Percentiles rank a stretch among this genome's conserved stretches.
These are phyloP conservation scores for Diospyros kaki DNA, from an alignment of 148 eudicot species.

Conservation along the genomic window DNA sequence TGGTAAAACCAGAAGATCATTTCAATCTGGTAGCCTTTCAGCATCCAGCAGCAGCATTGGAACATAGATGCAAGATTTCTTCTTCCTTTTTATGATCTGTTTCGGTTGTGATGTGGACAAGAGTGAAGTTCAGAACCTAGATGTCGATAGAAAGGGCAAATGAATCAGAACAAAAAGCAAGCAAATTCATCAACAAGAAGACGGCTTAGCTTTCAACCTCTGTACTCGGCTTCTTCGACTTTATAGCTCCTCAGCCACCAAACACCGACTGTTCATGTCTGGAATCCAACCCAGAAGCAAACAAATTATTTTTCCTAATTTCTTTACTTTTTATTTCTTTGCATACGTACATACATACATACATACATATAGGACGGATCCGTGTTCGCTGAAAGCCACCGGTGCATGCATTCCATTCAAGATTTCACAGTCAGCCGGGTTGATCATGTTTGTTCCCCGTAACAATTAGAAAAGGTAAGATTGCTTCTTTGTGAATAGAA, in stretches of 20 bases:
- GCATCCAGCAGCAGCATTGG: too few relatives aligned
- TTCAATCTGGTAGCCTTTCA: too few relatives aligned
- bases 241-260: conserved; percentile 22
- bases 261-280: conserved; percentile 36
- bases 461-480: too few relatives aligned
- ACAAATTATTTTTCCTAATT: background rate
- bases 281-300: conserved; percentile 15
- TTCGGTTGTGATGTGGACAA: conserved; percentile 5
- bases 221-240: conserved; percentile 12
- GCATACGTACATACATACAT: too few relatives aligned
- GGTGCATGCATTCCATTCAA: conserved; percentile 9
- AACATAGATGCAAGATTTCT: too few relatives aligned
- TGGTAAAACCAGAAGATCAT: too few relatives aligned
- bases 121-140: conserved; percentile 21
- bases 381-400: too few relatives aligned
- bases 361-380: conserved; percentile 9
- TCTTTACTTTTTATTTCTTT: too few relatives aligned
- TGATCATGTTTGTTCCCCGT: too few relatives aligned
- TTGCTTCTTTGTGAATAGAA: too few relatives aligned
- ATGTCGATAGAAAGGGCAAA: conserved; percentile 30
- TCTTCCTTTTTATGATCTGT: too few relatives aligned
- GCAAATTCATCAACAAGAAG: conserved; percentile 9
- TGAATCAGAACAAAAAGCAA: conserved; percentile 20
- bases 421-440: background rate
- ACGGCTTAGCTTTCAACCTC: conserved; percentile 17